Evolutionary conservation across 345 rosid genomes (phyloP), one percentile per base, ranked within the genome.

Genomic region (Cochlearia excelsa): DNA sequence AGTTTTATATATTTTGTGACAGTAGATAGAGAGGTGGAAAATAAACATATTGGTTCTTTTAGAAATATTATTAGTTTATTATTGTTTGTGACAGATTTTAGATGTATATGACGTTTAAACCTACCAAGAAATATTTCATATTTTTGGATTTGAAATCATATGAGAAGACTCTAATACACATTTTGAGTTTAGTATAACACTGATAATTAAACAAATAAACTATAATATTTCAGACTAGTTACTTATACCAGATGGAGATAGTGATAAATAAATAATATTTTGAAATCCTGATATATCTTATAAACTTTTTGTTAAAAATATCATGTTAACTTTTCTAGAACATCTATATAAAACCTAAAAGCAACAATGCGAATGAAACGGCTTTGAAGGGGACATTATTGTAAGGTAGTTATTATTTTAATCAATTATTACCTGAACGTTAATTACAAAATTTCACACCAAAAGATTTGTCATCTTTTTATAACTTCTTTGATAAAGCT

Each of bases 401-500:
- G 16, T 30, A 55, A 69, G 56, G 57, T 61, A 27, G 63, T 62
- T 61, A 54, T 47, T 69, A 56, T 33, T 33, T 30, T 61, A 27
- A 61, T 61, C 41, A 41, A 61, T 57, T 41, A 54, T 54, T 11
- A 53, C 38, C 27, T 61, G 27, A 51, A 47, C 50, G 67, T 40
- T 48, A 53, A 61, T 69, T 54, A 69, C 58, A 56, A 56, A 62
- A 55, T 35, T 55, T 34, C 4, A 41, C 10, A 56, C 56, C 42
- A 48, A 42, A 39, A 16, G 54, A 54, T 54, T 47, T 56, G 57
- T 54, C 59, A 62, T 57, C 52, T 62, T 69, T 42, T 49, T 41
- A 29, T 30, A 55, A 55, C 68, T 40, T 69, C 51, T 69, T 54
- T 69, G 41, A 38, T 48, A 62, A 69, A 62, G 58, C 46, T 43